phyloP scores from a whole-genome alignment of 2,329 filamentous ascomycete genomes.

The Penicillium sp. region DNA sequence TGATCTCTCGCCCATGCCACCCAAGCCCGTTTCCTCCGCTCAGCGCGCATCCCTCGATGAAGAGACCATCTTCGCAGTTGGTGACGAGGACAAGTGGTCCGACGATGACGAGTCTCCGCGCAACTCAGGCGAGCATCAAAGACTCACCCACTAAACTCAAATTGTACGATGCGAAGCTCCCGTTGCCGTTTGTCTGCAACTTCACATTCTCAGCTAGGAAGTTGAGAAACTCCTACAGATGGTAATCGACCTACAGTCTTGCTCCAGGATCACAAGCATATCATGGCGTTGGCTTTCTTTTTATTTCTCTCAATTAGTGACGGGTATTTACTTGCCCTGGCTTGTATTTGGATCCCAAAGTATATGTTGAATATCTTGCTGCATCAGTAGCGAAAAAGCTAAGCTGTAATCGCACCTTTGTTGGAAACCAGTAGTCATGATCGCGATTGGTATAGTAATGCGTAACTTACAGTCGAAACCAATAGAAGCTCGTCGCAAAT shows the following conservation, averaged over 20 bases:
- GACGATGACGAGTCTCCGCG: constrained; percentile 60
- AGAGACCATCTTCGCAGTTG: constrained; percentile 94
- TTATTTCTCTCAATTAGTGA: constrained; percentile 9
- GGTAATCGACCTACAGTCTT: not conserved
- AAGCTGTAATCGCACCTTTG: not conserved
- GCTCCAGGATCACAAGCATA: constrained; percentile 21
- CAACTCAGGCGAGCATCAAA: constrained; percentile 52
- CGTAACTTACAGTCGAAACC: not conserved
- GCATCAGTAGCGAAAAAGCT: not conserved
- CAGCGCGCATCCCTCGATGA: constrained; percentile 70
- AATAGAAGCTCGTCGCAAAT: not conserved
- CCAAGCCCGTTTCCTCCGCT: constrained; percentile 55
- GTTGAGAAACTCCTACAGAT: not conserved
- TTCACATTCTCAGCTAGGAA: constrained; percentile 1
- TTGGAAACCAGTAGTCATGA: not conserved
- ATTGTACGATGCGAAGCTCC: not conserved
- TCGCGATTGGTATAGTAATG: not conserved
- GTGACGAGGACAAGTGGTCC: constrained; percentile 74
- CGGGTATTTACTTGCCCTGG: constrained; percentile 9
- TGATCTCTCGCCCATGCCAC: constrained; percentile 42
- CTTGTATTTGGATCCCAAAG: constrained; percentile 6
- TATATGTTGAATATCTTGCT: constrained; percentile 6
- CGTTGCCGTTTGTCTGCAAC: not conserved
- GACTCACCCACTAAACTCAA: constrained; percentile 48
- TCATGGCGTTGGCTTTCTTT: constrained; percentile 24